A percentile compares a stretch with the other conserved stretches of the same genome.
These are phyloP conservation scores for Acanthamoeba lenticulata DNA, from an alignment of 208 protist genomes.

Conservation along the genomic window DNA sequence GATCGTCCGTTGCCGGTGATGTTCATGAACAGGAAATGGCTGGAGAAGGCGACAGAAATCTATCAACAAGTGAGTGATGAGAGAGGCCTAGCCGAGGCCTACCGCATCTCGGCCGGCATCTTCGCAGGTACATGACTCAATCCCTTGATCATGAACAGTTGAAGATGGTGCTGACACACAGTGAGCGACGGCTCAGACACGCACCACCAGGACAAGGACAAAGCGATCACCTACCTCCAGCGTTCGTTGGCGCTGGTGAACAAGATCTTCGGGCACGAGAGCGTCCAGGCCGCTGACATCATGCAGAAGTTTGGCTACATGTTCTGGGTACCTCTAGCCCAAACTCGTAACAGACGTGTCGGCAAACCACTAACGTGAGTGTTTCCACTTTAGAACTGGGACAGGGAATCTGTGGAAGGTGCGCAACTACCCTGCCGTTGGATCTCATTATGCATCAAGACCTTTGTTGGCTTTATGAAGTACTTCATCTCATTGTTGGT, in stretches of 20 bases:
- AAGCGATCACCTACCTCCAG: conserved; percentile 53
- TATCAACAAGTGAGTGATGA: not conserved
- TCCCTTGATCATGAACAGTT: not conserved
- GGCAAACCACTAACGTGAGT: not conserved
- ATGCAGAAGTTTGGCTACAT: conserved; percentile 45
- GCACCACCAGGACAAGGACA: conserved; percentile 21
- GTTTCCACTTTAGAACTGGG: conserved; percentile 60
- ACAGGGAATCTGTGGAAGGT: not conserved
- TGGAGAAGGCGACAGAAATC: not conserved
- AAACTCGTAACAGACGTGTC: not conserved
- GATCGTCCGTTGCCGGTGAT: not conserved
- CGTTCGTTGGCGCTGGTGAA: not conserved
- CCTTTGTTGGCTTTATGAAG: not conserved
- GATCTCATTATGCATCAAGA: not conserved
- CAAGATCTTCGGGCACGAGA: conserved; percentile 30
- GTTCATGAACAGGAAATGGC: not conserved
- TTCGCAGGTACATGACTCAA: not conserved
- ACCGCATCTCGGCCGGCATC: conserved; percentile 38
- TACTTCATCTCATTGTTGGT: not conserved
- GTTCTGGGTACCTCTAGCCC: too few relatives aligned
- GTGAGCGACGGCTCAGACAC: not conserved
- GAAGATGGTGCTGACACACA: not conserved
- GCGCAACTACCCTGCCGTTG: not conserved
- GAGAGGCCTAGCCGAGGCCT: not conserved
- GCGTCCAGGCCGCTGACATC: conserved; percentile 39